Percentiles rank a stretch among this genome's conserved stretches.
Evolutionary conservation across 2,329 filamentous ascomycete genomes (phyloP).

Genomic region (Mariannaea sp.): DNA sequence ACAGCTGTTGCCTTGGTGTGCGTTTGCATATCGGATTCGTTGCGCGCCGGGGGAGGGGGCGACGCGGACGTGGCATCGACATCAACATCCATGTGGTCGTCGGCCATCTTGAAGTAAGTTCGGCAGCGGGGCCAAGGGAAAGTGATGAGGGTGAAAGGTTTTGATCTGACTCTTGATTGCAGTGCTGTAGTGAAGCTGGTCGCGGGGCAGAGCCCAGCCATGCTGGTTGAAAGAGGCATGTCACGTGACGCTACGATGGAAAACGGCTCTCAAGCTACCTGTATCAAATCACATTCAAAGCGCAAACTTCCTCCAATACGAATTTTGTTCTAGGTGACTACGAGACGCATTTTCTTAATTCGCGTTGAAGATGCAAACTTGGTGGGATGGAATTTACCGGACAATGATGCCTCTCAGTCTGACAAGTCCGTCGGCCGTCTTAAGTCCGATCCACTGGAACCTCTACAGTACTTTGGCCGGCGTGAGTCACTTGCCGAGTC

Average conservation of each 20-base stretch:
- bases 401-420: not conserved
- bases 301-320: constrained; percentile 6
- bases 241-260: constrained; percentile 14
- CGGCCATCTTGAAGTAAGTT: constrained; percentile 49
- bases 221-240: constrained; percentile 1
- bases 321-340: not conserved
- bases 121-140: not conserved
- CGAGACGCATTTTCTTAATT: not conserved
- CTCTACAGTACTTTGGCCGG: constrained; percentile 1
- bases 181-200: constrained; percentile 9
- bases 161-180: not conserved
- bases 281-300: not conserved
- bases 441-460: constrained; percentile 1
- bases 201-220: constrained; percentile 9
- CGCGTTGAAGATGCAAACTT: not conserved
- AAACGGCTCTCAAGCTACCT: not conserved
- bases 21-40: constrained; percentile 71
- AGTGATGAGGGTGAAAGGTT: not conserved
- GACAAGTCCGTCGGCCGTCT: constrained; percentile 4
- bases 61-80: constrained; percentile 51
- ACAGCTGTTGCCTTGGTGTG: constrained; percentile 77
- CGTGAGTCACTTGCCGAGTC: constrained; percentile 32
- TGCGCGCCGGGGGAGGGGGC: constrained; percentile 49
- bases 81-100: constrained; percentile 62
- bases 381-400: not conserved